phyloP scores from a whole-genome alignment of 106 monocot species.

The Posidonia australis region DNA sequence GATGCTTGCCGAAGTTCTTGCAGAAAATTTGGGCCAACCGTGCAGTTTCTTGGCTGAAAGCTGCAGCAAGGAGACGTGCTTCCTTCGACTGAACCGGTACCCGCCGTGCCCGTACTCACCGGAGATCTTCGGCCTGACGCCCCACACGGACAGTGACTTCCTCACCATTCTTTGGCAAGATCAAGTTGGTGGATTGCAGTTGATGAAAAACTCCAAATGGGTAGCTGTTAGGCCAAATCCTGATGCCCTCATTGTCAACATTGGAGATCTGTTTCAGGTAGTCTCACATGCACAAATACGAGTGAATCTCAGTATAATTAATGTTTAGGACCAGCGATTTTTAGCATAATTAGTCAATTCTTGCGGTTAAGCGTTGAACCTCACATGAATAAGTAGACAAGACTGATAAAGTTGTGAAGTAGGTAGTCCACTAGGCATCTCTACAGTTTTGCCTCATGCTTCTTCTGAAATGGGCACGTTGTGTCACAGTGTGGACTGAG shows the following conservation, averaged over 20 bases:
- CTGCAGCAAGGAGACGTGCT: constrained; percentile 58
- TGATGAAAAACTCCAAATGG: constrained; percentile 70
- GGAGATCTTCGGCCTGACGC: constrained; percentile 44
- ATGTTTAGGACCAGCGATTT: background rate
- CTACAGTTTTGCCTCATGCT: background rate
- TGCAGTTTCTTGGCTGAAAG: constrained; percentile 22
- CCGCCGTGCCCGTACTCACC: constrained; percentile 66
- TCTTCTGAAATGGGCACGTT: background rate
- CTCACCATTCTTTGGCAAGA: constrained; percentile 83
- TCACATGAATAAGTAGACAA: background rate
- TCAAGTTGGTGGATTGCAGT: constrained; percentile 70
- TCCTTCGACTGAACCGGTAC: constrained; percentile 71
- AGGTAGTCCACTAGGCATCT: background rate
- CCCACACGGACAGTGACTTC: constrained; percentile 95
- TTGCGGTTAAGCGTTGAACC: background rate
- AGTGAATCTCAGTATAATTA: background rate
- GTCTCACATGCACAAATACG: background rate
- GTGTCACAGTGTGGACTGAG: background rate
- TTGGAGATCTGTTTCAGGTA: constrained; percentile 93
- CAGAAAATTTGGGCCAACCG: constrained; percentile 36
- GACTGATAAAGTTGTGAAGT: background rate
- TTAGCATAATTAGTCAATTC: background rate
- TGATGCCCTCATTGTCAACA: constrained; percentile 78
- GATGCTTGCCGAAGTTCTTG: constrained; percentile 36
- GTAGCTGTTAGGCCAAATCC: constrained; percentile 67